These are phyloP conservation scores for Hibiscus trionum DNA, from an alignment of 345 rosid species.

Conservation along the genomic window DNA sequence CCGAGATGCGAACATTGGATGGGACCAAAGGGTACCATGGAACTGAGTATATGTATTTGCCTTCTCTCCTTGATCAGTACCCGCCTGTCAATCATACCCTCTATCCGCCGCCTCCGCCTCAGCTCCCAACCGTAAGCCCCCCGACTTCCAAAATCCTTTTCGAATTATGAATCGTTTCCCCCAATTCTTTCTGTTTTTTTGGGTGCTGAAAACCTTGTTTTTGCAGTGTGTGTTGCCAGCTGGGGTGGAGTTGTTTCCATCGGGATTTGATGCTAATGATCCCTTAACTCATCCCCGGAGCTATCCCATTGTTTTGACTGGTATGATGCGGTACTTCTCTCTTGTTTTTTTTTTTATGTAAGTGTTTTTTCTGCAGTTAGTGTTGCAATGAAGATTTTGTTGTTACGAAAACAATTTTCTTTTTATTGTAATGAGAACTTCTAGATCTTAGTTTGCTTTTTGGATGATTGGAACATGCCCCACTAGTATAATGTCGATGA, in stretches of 20 bases:
- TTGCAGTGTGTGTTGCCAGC: constrained; percentile 90
- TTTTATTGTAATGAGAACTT: neutral
- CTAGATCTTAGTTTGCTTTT: neutral
- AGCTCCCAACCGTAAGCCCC: constrained; percentile 67
- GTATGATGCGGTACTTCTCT: constrained; percentile 25
- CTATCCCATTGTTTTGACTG: constrained; percentile 94
- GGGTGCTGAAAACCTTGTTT: neutral
- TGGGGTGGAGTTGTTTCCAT: constrained; percentile 63
- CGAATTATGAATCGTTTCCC: neutral
- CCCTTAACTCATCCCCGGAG: constrained; percentile 66
- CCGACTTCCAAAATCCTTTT: neutral
- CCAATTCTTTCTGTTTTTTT: constrained; percentile 1
- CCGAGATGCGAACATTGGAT: constrained; percentile 85
- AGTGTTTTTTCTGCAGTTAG: neutral
- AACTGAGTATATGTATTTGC: constrained; percentile 40
- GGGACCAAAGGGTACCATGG: constrained; percentile 88
- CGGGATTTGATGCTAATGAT: constrained; percentile 64
- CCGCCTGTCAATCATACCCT: constrained; percentile 70
- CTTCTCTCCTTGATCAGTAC: constrained; percentile 79
- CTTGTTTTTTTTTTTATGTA: neutral
- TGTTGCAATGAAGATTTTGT: constrained; percentile 7
- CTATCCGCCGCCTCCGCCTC: constrained; percentile 84
- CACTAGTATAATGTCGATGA: neutral
- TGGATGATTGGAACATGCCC: neutral
- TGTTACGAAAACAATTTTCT: neutral